Percentiles rank a stretch among this genome's conserved stretches.
phyloP scores from a whole-genome alignment of 2,329 filamentous ascomycete species.

The Penicillium sp. region DNA sequence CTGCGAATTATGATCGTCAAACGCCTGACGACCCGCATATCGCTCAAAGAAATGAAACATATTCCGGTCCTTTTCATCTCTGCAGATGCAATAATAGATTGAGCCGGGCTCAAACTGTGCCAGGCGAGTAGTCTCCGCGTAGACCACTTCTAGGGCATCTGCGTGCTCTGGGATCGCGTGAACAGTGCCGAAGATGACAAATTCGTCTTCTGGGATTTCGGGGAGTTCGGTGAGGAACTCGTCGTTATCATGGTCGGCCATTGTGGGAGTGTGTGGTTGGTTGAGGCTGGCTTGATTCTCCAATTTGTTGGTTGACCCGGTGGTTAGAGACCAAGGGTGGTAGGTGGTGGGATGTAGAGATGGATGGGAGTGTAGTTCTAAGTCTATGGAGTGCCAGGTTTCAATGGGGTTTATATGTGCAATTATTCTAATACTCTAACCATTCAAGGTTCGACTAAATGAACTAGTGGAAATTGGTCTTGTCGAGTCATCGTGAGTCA shows the following conservation, averaged over 20 bases:
- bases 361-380: not conserved
- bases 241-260: not conserved
- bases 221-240: slow-evolving; percentile 7
- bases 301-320: not conserved
- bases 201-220: slow-evolving; percentile 6
- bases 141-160: slow-evolving; percentile 12
- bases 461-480: not conserved
- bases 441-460: not conserved
- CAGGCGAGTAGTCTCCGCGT: slow-evolving; percentile 12
- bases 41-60: slow-evolving; percentile 13
- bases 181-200: slow-evolving; percentile 11
- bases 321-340: not conserved
- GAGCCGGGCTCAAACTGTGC: slow-evolving; percentile 10
- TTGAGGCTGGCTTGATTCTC: not conserved
- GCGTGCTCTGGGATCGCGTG: slow-evolving; percentile 11
- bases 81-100: slow-evolving; percentile 10
- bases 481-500: not conserved
- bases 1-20: slow-evolving; percentile 12
- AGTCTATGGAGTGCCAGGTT: not conserved
- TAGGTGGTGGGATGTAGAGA: not conserved
- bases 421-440: not conserved
- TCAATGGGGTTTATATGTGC: not conserved
- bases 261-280: not conserved
- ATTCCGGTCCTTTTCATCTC: slow-evolving; percentile 3
- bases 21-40: slow-evolving; percentile 6